phyloP scores from a whole-genome alignment of 371 early-diverging fungal species.

The Basidiobolus meristosporus region DNA sequence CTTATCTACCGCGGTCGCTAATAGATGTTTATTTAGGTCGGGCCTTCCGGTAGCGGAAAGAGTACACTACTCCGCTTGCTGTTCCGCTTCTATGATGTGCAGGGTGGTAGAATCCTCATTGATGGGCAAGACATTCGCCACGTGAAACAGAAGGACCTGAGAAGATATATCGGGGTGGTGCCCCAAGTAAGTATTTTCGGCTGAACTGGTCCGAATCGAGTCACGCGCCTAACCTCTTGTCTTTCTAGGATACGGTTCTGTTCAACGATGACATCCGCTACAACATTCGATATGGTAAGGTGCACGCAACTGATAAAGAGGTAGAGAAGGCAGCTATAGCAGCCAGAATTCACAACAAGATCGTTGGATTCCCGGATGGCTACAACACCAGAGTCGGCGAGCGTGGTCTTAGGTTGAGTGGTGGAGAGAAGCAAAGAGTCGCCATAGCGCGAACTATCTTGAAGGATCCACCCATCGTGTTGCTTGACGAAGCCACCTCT shows the following conservation, averaged over 20 bases:
- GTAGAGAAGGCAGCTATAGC: constrained; percentile 22
- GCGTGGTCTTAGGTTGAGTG: constrained; percentile 72
- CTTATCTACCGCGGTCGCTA: background rate
- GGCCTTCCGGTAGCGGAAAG: constrained; percentile 82
- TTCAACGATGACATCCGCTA: constrained; percentile 33
- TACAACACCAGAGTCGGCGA: constrained; percentile 90
- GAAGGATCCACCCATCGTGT: constrained; percentile 52
- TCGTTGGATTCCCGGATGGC: constrained; percentile 26
- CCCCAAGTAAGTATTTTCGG: constrained; percentile 49
- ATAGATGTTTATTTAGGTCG: constrained; percentile 12
- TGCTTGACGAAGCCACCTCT: constrained; percentile 48
- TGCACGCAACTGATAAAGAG: constrained; percentile 10
- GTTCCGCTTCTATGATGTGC: constrained; percentile 79
- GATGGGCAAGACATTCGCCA: constrained; percentile 72
- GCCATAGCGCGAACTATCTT: constrained; percentile 68
- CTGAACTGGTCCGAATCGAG: too few relatives aligned
- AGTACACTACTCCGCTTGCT: constrained; percentile 74
- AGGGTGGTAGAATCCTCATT: constrained; percentile 59
- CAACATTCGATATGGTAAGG: constrained; percentile 35
- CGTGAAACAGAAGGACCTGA: constrained; percentile 40
- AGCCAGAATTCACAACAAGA: constrained; percentile 30
- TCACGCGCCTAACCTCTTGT: background rate
- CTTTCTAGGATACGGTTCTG: constrained; percentile 23
- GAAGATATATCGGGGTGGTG: constrained; percentile 65
- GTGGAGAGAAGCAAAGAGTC: constrained; percentile 91